Conservation (phyloP, 2,329 filamentous ascomycete species). For the Penicillium sp. region DNA sequence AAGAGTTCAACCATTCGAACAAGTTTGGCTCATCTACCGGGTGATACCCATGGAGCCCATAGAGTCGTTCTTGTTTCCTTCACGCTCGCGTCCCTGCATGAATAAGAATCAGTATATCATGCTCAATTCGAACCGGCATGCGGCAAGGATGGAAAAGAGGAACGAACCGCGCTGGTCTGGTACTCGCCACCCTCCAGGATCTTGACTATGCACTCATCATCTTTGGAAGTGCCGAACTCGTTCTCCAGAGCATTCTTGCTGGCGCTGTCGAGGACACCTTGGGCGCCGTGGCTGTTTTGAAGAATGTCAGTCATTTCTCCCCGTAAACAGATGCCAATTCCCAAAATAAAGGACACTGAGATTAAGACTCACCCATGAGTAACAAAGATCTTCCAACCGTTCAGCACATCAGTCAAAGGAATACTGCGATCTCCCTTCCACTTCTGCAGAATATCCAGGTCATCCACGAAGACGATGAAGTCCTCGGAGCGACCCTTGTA, state of each 20-base stretch:
- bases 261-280: constrained; percentile 76
- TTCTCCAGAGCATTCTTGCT: constrained; percentile 75
- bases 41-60: constrained; percentile 26
- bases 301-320: constrained; percentile 1
- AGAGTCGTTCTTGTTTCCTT: constrained; percentile 36
- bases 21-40: constrained; percentile 22
- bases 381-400: constrained; percentile 83
- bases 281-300: constrained; percentile 72
- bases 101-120: constrained; percentile 11
- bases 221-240: constrained; percentile 81
- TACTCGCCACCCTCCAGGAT: constrained; percentile 77
- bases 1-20: not conserved
- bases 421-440: constrained; percentile 81
- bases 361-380: constrained; percentile 79
- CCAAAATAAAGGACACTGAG: not conserved
- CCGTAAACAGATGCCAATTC: too few relatives aligned
- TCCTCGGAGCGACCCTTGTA: constrained; percentile 75
- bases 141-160: not conserved
- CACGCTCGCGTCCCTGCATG: constrained; percentile 35
- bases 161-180: constrained; percentile 63
- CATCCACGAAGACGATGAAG: constrained; percentile 62
- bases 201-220: constrained; percentile 78
- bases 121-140: not conserved
- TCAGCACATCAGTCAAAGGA: constrained; percentile 82
- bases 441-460: constrained; percentile 66